Percentiles rank a stretch among this genome's conserved stretches.
These are phyloP conservation scores for Termitomyces sp. DNA, from an alignment of 768 basidiomycete genomes.

Conservation along the genomic window DNA sequence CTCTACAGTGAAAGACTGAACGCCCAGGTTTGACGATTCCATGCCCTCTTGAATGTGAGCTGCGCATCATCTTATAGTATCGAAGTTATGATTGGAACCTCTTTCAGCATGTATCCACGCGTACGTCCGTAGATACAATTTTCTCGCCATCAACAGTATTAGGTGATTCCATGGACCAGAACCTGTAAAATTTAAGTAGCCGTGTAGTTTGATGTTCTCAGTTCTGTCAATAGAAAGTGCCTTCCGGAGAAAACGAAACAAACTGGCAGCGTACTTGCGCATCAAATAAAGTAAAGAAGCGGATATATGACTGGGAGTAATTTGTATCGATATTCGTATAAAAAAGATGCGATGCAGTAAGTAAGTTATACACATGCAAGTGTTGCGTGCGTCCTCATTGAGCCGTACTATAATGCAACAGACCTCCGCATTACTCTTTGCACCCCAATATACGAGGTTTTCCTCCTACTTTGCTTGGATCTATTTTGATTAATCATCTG, in stretches of 20 bases:
- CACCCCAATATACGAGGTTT: background rate
- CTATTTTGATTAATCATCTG: background rate
- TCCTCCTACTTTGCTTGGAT: background rate
- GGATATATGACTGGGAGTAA: no score
- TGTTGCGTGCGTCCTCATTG: background rate
- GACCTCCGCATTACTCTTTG: background rate
- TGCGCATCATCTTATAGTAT: background rate
- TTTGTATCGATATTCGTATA: no score
- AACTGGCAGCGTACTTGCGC: no score
- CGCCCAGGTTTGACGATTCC: background rate
- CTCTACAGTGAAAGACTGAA: conserved; percentile 7
- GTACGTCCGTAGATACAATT: background rate
- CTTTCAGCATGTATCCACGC: background rate
- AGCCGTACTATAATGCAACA: no score
- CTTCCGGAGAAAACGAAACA: no score
- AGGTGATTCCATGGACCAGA: background rate
- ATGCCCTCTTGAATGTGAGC: background rate
- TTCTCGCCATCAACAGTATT: background rate
- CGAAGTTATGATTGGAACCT: background rate
- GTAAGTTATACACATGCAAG: background rate
- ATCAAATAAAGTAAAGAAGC: no score
- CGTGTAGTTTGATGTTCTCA: background rate
- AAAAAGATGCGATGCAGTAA: background rate
- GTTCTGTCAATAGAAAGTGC: background rate
- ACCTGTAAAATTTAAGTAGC: background rate